phyloP scores from a whole-genome alignment of 2,329 filamentous ascomycete species.

The Eurotiales sp. region DNA sequence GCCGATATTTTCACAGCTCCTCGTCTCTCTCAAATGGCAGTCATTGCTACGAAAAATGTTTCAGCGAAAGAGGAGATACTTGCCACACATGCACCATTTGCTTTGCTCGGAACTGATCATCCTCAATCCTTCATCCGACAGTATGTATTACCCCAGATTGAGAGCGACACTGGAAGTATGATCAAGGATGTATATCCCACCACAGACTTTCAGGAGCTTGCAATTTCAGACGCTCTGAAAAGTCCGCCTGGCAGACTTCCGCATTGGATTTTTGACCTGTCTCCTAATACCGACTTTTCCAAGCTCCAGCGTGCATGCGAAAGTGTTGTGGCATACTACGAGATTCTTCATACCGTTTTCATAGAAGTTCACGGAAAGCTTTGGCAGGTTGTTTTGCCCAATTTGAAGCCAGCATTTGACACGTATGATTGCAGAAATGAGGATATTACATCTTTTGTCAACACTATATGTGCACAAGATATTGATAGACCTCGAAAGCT shows the following conservation, averaged over 20 bases:
- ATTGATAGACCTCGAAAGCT: not conserved
- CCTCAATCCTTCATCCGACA: not conserved
- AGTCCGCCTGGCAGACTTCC: conserved; percentile 3
- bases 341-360: not conserved
- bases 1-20: conserved; percentile 10
- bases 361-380: not conserved
- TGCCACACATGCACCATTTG: not conserved
- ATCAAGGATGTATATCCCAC: not conserved
- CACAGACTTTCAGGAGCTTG: conserved; percentile 5
- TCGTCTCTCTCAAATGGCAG: not conserved
- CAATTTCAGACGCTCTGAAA: not conserved
- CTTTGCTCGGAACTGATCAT: not conserved
- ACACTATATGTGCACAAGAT: not conserved
- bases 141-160: not conserved
- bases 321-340: not conserved
- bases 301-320: conserved; percentile 1
- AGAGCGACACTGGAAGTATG: not conserved
- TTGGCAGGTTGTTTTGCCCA: not conserved
- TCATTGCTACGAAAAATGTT: not conserved
- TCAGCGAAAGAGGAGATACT: not conserved
- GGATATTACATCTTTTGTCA: not conserved
- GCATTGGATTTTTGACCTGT: conserved; percentile 1
- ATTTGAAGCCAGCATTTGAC: not conserved
- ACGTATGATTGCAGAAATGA: not conserved
- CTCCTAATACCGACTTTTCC: not conserved